Conservation (phyloP, 1,284 basidiomycete genomes). For the Moesziomyces aphidis region DNA sequence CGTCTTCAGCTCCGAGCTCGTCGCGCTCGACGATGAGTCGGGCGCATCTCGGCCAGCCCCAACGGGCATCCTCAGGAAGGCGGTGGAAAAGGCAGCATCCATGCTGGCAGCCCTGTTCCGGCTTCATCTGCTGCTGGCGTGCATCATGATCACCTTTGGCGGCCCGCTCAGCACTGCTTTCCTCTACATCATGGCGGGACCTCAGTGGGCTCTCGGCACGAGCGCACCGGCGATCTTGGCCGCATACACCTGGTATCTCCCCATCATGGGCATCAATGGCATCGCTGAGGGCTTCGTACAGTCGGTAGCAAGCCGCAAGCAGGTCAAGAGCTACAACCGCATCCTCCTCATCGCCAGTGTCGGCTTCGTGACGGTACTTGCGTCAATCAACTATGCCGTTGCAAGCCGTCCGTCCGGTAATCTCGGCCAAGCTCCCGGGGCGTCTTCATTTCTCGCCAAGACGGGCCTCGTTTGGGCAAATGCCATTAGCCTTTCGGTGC, state of each 20-base stretch:
- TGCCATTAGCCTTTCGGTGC: slow-evolving; percentile 17
- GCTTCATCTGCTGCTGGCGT: slow-evolving; percentile 49
- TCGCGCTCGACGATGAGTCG: slow-evolving; percentile 6
- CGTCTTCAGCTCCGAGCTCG: slow-evolving; percentile 39
- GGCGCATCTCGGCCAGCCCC: background rate
- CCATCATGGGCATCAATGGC: slow-evolving; percentile 65
- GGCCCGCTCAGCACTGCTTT: slow-evolving; percentile 50
- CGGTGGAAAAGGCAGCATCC: background rate
- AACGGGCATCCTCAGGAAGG: no score
- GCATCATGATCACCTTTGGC: slow-evolving; percentile 49
- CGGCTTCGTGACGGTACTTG: slow-evolving; percentile 43
- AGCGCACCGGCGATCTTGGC: slow-evolving; percentile 55
- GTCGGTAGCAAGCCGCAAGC: slow-evolving; percentile 33
- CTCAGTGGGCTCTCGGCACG: slow-evolving; percentile 53
- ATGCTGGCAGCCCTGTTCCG: slow-evolving; percentile 51
- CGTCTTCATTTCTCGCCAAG: slow-evolving; percentile 4
- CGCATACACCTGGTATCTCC: slow-evolving; percentile 59
- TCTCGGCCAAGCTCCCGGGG: background rate
- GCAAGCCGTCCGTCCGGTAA: background rate
- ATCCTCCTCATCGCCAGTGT: slow-evolving; percentile 52
- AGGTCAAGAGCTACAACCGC: slow-evolving; percentile 48
- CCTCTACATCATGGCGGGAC: slow-evolving; percentile 59
- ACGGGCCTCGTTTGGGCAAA: slow-evolving; percentile 48
- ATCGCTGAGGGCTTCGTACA: slow-evolving; percentile 64
- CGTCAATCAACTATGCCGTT: slow-evolving; percentile 1